Evolutionary conservation across 306 rosid species (phyloP).

Genomic region (Spatholobus suberectus): DNA sequence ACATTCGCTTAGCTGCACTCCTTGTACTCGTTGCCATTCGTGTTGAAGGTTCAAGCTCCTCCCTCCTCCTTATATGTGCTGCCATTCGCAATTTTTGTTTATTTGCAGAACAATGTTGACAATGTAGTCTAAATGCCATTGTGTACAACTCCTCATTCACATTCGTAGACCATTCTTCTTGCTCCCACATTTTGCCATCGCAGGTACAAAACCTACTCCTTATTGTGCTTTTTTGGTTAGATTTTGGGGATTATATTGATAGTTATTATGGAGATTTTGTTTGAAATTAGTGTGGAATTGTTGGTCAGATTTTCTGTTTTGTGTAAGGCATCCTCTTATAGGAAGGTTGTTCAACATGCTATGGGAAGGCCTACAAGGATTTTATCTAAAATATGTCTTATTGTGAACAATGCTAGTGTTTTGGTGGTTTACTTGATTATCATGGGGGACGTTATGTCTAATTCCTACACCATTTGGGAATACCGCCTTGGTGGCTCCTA

Average conservation of each 20-base stretch:
- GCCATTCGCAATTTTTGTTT: too few species aligned
- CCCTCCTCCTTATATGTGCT: too few species aligned
- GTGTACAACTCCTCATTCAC: too few species aligned
- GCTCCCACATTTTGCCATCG: too few species aligned
- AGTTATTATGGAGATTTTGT: slow-evolving; percentile 77
- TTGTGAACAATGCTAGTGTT: slow-evolving; percentile 84
- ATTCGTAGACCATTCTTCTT: too few species aligned
- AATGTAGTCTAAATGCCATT: too few species aligned
- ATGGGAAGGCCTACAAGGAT: slow-evolving; percentile 77
- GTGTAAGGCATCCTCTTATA: slow-evolving; percentile 76
- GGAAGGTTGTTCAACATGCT: slow-evolving; percentile 88
- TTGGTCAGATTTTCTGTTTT: slow-evolving; percentile 69
- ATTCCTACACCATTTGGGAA: slow-evolving; percentile 84
- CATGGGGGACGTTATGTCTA: slow-evolving; percentile 99
- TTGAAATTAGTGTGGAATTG: slow-evolving; percentile 83
- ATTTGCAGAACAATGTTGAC: too few species aligned
- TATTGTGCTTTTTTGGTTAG: too few species aligned
- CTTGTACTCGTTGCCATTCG: too few species aligned
- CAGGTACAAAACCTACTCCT: too few species aligned
- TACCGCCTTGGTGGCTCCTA: slow-evolving; percentile 96
- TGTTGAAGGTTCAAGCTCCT: too few species aligned
- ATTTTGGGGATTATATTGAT: slow-evolving; percentile 73
- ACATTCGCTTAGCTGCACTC: too few species aligned
- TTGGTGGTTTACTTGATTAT: slow-evolving; percentile 92
- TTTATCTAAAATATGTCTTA: slow-evolving; percentile 75